Percentiles rank a stretch among this genome's conserved stretches.
Evolutionary conservation across 2,329 filamentous ascomycete species (phyloP).

Genomic region (Pestalotiopsis fici): DNA sequence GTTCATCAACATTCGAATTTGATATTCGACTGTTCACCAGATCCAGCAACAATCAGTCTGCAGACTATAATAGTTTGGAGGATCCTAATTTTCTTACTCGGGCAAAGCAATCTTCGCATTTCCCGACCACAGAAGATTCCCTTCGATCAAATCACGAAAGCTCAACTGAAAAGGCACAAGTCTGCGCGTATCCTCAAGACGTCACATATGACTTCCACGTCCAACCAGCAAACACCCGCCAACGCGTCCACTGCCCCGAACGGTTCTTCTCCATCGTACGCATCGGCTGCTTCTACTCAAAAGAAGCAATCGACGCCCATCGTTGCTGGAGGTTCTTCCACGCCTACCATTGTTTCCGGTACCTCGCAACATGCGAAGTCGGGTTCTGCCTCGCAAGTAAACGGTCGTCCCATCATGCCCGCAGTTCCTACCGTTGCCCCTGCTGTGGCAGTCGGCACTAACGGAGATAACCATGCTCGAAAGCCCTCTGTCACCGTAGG

Average conservation of each 20-base stretch:
- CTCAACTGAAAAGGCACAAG: slow-evolving; percentile 24
- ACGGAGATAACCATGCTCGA: slow-evolving; percentile 79
- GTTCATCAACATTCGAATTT: slow-evolving; percentile 12
- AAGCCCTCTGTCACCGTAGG: slow-evolving; percentile 93
- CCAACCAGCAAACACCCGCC: slow-evolving; percentile 52
- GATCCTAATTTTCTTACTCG: slow-evolving; percentile 4
- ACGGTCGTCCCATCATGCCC: slow-evolving; percentile 76
- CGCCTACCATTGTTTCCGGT: slow-evolving; percentile 56
- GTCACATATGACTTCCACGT: slow-evolving; percentile 63
- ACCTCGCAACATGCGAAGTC: slow-evolving; percentile 63
- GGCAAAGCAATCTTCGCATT: slow-evolving; percentile 1
- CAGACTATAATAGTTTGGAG: not conserved
- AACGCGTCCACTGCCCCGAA: slow-evolving; percentile 58
- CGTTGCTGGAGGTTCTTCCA: slow-evolving; percentile 60
- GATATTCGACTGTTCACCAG: slow-evolving; percentile 15
- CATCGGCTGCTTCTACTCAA: slow-evolving; percentile 64
- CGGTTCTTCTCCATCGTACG: slow-evolving; percentile 65
- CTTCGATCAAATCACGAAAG: slow-evolving; percentile 10
- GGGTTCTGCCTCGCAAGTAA: slow-evolving; percentile 76
- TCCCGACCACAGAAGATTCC: not conserved
- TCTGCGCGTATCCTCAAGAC: slow-evolving; percentile 12
- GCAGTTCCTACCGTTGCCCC: slow-evolving; percentile 63
- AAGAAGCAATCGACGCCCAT: slow-evolving; percentile 63
- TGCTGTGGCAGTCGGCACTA: slow-evolving; percentile 51
- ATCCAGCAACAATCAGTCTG: slow-evolving; percentile 2